Conservation (phyloP, 1,284 basidiomycete species). For the Schizopora paradoxa region DNA sequence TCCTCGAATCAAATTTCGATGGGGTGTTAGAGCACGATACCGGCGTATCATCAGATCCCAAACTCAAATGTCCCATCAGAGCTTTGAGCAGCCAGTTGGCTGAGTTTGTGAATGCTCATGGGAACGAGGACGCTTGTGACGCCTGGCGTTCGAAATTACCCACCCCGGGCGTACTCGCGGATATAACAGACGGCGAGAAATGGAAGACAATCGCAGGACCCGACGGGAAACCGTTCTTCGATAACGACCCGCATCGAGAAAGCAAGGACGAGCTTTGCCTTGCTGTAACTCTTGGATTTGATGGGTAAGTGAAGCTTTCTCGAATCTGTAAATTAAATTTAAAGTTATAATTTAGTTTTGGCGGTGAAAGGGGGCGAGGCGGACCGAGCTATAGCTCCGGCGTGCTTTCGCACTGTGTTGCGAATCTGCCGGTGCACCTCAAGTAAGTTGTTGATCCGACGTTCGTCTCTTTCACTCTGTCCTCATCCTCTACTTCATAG, state of each 20-base stretch:
- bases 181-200: slow-evolving; percentile 13
- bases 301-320: slow-evolving; percentile 19
- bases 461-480: too few species aligned
- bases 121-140: slow-evolving; percentile 13
- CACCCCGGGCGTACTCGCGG: neutral
- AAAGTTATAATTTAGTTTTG: too few species aligned
- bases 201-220: slow-evolving; percentile 13
- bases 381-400: slow-evolving; percentile 7
- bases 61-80: slow-evolving; percentile 3
- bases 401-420: slow-evolving; percentile 11
- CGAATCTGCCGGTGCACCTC: slow-evolving; percentile 4
- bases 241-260: neutral
- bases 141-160: neutral
- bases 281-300: slow-evolving; percentile 6
- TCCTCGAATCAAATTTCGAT: neutral
- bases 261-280: slow-evolving; percentile 15
- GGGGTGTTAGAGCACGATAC: neutral
- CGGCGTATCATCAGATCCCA: neutral
- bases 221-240: slow-evolving; percentile 17
- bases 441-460: slow-evolving; percentile 7
- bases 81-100: slow-evolving; percentile 6
- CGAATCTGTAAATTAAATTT: too few species aligned
- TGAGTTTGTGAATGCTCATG: slow-evolving; percentile 6
- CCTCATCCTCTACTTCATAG: neutral
- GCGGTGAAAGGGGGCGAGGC: neutral